Percentiles rank a stretch among this genome's conserved stretches.
Evolutionary conservation across 2,329 filamentous ascomycete species (phyloP).

Genomic region (Chaetomiaceae sp.): DNA sequence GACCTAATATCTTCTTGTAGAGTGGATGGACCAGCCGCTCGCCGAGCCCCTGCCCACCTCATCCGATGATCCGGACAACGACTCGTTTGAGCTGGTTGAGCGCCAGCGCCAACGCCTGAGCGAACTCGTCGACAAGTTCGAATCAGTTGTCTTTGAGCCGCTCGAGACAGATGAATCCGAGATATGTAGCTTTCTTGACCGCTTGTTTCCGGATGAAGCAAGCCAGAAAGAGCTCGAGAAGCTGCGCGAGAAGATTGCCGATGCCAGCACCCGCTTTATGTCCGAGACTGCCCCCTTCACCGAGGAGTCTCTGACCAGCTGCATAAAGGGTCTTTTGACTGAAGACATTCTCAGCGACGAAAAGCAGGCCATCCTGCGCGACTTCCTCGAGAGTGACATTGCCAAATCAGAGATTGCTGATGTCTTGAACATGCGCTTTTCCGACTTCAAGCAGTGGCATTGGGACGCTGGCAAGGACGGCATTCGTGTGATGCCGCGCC

Average conservation of each 20-base stretch:
- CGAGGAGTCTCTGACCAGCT: constrained; percentile 29
- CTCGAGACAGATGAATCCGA: constrained; percentile 31
- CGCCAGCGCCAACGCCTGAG: constrained; percentile 35
- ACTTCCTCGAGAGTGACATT: constrained; percentile 37
- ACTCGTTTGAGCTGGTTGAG: constrained; percentile 32
- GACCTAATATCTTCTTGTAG: constrained; percentile 9
- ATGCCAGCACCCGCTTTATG: constrained; percentile 23
- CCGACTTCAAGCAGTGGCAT: constrained; percentile 39
- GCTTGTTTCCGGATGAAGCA: constrained; percentile 31
- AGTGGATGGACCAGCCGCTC: constrained; percentile 35
- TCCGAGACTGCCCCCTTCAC: constrained; percentile 32
- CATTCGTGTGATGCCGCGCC: constrained; percentile 40
- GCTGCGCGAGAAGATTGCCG: constrained; percentile 21
- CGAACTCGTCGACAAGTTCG: constrained; percentile 37
- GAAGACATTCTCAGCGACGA: constrained; percentile 41
- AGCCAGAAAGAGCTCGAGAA: constrained; percentile 23
- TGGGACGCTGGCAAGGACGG: constrained; percentile 39
- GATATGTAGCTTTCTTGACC: constrained; percentile 32
- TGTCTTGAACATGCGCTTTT: constrained; percentile 41
- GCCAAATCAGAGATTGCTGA: constrained; percentile 40
- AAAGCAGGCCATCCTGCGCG: constrained; percentile 37
- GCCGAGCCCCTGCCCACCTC: constrained; percentile 3
- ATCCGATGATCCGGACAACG: constrained; percentile 20
- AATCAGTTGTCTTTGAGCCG: constrained; percentile 36
- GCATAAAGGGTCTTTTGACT: constrained; percentile 37